These are phyloP conservation scores for California macrophylla DNA, from an alignment of 441 rosid species.

Conservation along the genomic window DNA sequence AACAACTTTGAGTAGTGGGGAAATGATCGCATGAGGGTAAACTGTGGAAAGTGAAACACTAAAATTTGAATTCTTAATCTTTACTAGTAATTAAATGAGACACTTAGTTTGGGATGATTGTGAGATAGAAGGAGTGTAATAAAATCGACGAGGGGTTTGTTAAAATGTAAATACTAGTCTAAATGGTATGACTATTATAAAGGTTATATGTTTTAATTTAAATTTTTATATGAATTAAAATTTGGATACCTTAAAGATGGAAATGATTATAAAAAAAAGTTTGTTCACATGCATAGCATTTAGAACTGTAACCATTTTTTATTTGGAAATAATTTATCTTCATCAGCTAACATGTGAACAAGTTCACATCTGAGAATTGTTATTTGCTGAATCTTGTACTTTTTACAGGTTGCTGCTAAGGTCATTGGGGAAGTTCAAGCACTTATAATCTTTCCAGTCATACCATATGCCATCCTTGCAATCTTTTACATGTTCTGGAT, in stretches of 20 bases:
- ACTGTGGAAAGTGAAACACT: too few relatives aligned
- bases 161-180: not conserved
- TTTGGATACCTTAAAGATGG: not conserved
- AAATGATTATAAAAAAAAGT: too few relatives aligned
- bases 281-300: too few relatives aligned
- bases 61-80: too few relatives aligned
- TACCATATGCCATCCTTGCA: conserved; percentile 67
- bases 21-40: too few relatives aligned
- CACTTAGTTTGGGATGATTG: too few relatives aligned
- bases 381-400: conserved; percentile 8
- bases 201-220: too few relatives aligned
- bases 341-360: not conserved
- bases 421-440: conserved; percentile 96
- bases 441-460: conserved; percentile 71
- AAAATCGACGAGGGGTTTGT: not conserved
- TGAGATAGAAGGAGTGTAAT: too few relatives aligned
- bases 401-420: conserved; percentile 92
- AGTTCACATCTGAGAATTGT: not conserved
- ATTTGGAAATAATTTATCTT: too few relatives aligned
- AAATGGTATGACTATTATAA: not conserved
- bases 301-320: too few relatives aligned
- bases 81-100: too few relatives aligned
- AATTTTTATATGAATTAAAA: not conserved
- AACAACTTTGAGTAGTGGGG: too few relatives aligned
- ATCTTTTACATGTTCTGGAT: conserved; percentile 93